Percentiles rank a stretch among this genome's conserved stretches.
Conservation (phyloP, 1,139 yeast genomes). For the Pichia cactophila region DNA sequence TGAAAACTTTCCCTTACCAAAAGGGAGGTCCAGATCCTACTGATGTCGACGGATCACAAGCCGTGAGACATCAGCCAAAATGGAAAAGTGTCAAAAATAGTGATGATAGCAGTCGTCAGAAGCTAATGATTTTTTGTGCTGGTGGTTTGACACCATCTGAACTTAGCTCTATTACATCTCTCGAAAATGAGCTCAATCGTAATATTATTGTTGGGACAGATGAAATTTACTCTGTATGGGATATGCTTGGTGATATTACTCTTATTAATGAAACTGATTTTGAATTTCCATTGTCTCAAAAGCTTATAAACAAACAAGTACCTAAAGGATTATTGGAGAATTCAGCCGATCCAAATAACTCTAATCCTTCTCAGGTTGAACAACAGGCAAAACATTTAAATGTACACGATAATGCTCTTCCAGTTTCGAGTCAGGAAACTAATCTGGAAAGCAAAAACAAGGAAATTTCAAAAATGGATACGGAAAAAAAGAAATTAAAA, state of each 20-base stretch:
- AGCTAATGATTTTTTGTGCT: constrained; percentile 65
- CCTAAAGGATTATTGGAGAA: constrained; percentile 20
- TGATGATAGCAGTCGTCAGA: constrained; percentile 19
- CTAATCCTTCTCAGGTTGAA: constrained; percentile 4
- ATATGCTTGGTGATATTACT: constrained; percentile 39
- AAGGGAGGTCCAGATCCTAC: constrained; percentile 14
- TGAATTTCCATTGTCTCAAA: constrained; percentile 21
- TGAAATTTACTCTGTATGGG: constrained; percentile 57
- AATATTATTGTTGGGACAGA: constrained; percentile 85
- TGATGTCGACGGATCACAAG: constrained; percentile 6
- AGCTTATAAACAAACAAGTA: constrained; percentile 13
- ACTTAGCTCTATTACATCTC: constrained; percentile 66
- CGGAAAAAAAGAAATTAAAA: constrained; percentile 14
- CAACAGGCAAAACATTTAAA: not conserved
- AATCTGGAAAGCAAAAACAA: not conserved
- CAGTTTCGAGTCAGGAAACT: not conserved
- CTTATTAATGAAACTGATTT: constrained; percentile 23
- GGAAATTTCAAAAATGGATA: not conserved
- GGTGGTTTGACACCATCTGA: constrained; percentile 91
- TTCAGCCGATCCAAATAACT: constrained; percentile 13
- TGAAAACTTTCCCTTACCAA: constrained; percentile 26
- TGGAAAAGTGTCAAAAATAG: constrained; percentile 24
- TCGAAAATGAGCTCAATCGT: constrained; percentile 52
- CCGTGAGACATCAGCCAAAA: constrained; percentile 24
- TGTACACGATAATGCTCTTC: not conserved